Evolutionary conservation across 2,329 filamentous ascomycete genomes (phyloP).

Genomic region (Hirsutella rhossiliensis): DNA sequence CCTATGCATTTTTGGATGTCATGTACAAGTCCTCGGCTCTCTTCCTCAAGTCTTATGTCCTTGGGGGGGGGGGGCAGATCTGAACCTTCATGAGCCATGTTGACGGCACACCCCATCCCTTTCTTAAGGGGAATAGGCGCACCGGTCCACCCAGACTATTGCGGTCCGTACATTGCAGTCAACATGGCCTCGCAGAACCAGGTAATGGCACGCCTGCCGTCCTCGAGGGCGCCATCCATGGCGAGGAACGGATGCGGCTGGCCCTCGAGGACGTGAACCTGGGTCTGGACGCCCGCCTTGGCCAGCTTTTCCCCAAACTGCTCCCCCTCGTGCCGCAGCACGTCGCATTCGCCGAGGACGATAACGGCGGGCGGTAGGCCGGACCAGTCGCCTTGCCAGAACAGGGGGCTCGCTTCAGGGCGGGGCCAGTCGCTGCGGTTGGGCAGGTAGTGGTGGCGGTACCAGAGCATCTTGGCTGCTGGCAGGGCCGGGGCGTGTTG

Average conservation of each 20-base stretch:
- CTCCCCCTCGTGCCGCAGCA: conserved; percentile 41
- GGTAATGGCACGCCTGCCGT: conserved; percentile 37
- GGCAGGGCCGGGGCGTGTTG: conserved; percentile 39
- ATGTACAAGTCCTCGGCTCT: too few species aligned
- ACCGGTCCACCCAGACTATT: background rate
- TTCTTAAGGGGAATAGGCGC: too few species aligned
- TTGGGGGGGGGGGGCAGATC: background rate
- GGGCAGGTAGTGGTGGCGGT: conserved; percentile 44
- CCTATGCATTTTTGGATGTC: too few species aligned
- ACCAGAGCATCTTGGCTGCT: conserved; percentile 48
- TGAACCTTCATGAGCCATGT: too few species aligned
- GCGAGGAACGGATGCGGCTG: conserved; percentile 47
- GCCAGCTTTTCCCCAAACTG: conserved; percentile 35
- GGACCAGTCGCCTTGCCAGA: conserved; percentile 37
- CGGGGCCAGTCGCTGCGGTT: conserved; percentile 29
- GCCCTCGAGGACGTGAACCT: conserved; percentile 37
- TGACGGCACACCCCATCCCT: too few species aligned
- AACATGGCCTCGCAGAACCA: conserved; percentile 18
- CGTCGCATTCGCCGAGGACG: conserved; percentile 42
- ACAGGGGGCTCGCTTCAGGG: conserved; percentile 40
- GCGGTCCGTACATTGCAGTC: conserved; percentile 1
- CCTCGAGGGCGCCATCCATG: conserved; percentile 42
- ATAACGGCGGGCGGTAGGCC: conserved; percentile 37
- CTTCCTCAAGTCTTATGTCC: too few species aligned
- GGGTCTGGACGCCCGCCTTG: conserved; percentile 31